Conservation (phyloP, 2,329 filamentous ascomycete genomes). For the Fusarium miscanthi region DNA sequence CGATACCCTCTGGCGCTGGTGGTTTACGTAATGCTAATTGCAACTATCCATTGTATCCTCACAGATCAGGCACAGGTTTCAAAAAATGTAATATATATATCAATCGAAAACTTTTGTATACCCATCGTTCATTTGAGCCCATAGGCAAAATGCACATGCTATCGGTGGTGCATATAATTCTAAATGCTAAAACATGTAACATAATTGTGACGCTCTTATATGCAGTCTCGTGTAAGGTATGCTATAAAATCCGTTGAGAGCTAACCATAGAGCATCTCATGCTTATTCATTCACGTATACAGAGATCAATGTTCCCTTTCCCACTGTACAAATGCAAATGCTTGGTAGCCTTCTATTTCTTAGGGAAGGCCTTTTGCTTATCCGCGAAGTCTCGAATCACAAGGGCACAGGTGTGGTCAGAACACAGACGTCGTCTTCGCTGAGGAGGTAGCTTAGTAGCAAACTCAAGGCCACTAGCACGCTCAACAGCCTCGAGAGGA, state of each 20-base stretch:
- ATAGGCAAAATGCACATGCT: background rate
- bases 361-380: constrained; percentile 68
- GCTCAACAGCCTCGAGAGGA: constrained; percentile 90
- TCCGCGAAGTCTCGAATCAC: constrained; percentile 82
- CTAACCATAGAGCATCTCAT: background rate
- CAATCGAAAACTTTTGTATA: constrained; percentile 14
- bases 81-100: constrained; percentile 18
- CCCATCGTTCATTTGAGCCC: background rate
- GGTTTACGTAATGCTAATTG: constrained; percentile 23
- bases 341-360: constrained; percentile 37
- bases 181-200: background rate
- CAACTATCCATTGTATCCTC: background rate
- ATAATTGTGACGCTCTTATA: background rate
- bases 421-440: constrained; percentile 82
- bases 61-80: background rate
- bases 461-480: constrained; percentile 92
- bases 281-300: background rate
- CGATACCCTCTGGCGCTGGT: constrained; percentile 43
- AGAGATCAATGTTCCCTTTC: background rate
- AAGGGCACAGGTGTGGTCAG: constrained; percentile 86
- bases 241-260: background rate
- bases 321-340: constrained; percentile 8
- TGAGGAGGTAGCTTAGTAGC: constrained; percentile 79
- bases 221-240: background rate
- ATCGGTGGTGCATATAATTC: background rate